Evolutionary conservation across 345 rosid species (phyloP).

Genomic region (Euphorbia peplus): DNA sequence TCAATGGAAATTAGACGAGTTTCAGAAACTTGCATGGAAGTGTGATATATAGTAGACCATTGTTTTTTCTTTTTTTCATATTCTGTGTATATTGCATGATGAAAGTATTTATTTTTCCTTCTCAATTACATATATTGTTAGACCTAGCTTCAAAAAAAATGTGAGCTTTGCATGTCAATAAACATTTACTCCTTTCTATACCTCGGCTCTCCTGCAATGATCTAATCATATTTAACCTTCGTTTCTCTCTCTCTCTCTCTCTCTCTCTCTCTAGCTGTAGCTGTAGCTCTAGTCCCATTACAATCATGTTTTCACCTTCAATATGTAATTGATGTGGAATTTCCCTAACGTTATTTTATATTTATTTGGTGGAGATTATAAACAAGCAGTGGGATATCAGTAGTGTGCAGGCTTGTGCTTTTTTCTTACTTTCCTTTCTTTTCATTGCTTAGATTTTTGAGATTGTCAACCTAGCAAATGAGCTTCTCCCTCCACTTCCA

Average conservation of each 20-base stretch:
- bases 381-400: background rate
- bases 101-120: background rate
- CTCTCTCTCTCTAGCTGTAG: no score
- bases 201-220: background rate
- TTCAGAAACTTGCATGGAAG: background rate
- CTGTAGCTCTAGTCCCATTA: background rate
- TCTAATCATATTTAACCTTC: background rate
- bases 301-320: background rate
- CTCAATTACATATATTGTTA: background rate
- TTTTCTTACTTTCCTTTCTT: background rate
- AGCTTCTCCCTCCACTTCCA: conserved; percentile 96
- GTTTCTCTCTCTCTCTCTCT: background rate
- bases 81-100: background rate
- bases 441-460: conserved; percentile 70
- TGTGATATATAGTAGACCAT: background rate
- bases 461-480: conserved; percentile 97
- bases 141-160: background rate
- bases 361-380: background rate
- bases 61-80: background rate
- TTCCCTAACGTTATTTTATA: background rate
- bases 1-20: background rate
- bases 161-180: background rate
- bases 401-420: background rate
- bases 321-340: conserved; percentile 1
- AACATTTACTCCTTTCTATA: background rate